These are phyloP conservation scores for Naematelia encephala DNA, from an alignment of 768 basidiomycete species.

Conservation along the genomic window DNA sequence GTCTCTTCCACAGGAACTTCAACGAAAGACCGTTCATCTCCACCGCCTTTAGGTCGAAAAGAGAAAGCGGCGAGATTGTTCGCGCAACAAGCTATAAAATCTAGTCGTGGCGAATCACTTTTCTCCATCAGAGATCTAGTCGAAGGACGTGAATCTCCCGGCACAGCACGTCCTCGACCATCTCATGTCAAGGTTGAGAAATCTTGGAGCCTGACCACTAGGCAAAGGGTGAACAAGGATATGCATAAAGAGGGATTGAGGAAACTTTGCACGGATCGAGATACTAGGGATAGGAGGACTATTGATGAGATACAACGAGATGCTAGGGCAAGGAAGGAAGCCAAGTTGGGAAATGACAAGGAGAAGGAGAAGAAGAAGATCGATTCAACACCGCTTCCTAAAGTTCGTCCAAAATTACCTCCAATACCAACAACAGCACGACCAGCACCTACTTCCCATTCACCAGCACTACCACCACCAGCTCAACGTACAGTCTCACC, in stretches of 20 bases:
- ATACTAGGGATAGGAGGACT: slow-evolving; percentile 31
- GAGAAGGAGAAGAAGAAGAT: background rate
- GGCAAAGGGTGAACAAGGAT: slow-evolving; percentile 1
- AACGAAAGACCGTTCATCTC: slow-evolving; percentile 11
- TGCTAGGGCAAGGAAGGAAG: slow-evolving; percentile 21
- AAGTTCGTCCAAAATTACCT: slow-evolving; percentile 5
- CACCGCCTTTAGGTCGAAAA: slow-evolving; percentile 35
- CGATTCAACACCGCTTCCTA: background rate
- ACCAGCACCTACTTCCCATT: slow-evolving; percentile 2
- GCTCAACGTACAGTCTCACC: background rate
- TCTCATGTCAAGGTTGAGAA: background rate
- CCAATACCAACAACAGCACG: slow-evolving; percentile 25
- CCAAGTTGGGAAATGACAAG: background rate
- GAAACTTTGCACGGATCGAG: slow-evolving; percentile 31
- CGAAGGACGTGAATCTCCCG: slow-evolving; percentile 16
- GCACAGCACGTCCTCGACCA: background rate
- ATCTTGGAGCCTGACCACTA: background rate
- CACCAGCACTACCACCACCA: slow-evolving; percentile 1
- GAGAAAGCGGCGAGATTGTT: slow-evolving; percentile 34
- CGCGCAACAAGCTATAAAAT: slow-evolving; percentile 25
- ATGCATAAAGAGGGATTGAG: slow-evolving; percentile 22
- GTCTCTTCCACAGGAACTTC: background rate
- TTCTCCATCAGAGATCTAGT: slow-evolving; percentile 32
- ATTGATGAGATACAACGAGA: slow-evolving; percentile 40
- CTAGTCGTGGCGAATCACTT: slow-evolving; percentile 12